phyloP scores from a whole-genome alignment of 192 early-diverging fungal species.

The Thamnidium elegans region DNA sequence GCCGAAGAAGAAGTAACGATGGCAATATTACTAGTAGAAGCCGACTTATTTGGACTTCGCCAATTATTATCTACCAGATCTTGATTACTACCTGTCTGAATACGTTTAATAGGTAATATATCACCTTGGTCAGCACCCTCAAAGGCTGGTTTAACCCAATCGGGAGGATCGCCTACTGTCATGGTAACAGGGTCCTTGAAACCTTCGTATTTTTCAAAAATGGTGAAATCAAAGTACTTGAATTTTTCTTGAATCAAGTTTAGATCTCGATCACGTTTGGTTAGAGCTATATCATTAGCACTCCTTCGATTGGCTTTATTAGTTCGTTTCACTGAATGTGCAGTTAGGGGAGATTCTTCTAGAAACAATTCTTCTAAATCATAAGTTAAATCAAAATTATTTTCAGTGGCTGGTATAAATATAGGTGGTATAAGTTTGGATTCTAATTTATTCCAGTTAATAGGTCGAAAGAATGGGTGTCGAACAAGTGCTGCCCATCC shows the following conservation, averaged over 20 bases:
- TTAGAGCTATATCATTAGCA: not conserved
- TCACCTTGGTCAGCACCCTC: constrained; percentile 36
- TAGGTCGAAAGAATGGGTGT: constrained; percentile 55
- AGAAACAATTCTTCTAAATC: constrained; percentile 78
- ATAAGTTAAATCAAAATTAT: constrained; percentile 94
- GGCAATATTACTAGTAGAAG: constrained; percentile 7
- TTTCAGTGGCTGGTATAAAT: constrained; percentile 52
- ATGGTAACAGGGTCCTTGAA: constrained; percentile 56
- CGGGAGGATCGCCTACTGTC: constrained; percentile 63
- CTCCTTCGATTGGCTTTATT: not conserved
- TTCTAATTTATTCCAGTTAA: constrained; percentile 47
- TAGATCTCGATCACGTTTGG: constrained; percentile 53
- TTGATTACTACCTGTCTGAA: constrained; percentile 6
- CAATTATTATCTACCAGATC: not conserved
- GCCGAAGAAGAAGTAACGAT: too few species aligned
- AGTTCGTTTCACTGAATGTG: too few species aligned
- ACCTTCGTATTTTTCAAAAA: constrained; percentile 73
- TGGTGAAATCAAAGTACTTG: constrained; percentile 79
- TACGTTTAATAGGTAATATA: constrained; percentile 30
- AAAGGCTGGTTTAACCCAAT: constrained; percentile 58
- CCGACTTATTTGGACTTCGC: constrained; percentile 20
- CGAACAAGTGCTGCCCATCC: constrained; percentile 42
- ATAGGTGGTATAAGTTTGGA: constrained; percentile 45
- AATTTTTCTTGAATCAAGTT: constrained; percentile 73
- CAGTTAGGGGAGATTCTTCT: constrained; percentile 4